These are phyloP conservation scores for Echium plantagineum DNA, from an alignment of 257 asterid species.

Conservation along the genomic window DNA sequence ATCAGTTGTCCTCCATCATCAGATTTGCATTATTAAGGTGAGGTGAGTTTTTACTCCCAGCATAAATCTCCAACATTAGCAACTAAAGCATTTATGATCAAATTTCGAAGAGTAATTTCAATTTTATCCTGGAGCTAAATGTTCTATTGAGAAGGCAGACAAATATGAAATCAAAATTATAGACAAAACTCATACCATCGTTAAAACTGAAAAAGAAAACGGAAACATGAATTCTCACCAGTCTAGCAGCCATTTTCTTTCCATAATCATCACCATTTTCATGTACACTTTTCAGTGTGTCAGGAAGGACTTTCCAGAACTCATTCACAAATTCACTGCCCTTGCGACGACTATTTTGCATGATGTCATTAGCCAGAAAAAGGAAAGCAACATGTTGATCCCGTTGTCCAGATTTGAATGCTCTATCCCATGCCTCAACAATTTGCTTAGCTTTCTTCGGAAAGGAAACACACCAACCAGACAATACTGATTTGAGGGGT, in stretches of 20 bases:
- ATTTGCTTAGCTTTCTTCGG: conserved; percentile 84
- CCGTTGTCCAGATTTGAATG: conserved; percentile 57
- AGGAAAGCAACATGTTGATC: conserved; percentile 76
- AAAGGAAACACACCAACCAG: conserved; percentile 77
- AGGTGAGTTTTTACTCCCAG: too few species aligned
- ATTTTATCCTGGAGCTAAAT: not conserved
- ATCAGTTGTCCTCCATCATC: too few species aligned
- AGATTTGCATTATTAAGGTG: too few species aligned
- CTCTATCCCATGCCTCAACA: conserved; percentile 82
- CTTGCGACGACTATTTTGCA: conserved; percentile 94
- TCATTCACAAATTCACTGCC: conserved; percentile 96
- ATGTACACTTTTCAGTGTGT: conserved; percentile 51
- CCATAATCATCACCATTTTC: conserved; percentile 51
- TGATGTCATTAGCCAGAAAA: conserved; percentile 80
- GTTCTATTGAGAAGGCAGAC: not conserved
- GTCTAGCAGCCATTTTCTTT: conserved; percentile 76
- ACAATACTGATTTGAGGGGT: conserved; percentile 59
- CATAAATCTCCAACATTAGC: too few species aligned
- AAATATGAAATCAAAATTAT: too few species aligned
- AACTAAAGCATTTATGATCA: too few species aligned
- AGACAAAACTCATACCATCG: not conserved
- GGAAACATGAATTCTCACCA: conserved; percentile 38
- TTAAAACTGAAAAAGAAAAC: not conserved
- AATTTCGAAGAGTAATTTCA: too few species aligned
- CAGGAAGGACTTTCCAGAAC: conserved; percentile 92